Evolutionary conservation across 2,329 filamentous ascomycete species (phyloP), one percentile per base, ranked within the genome.

Genomic region (Pseudogymnoascus sp.): DNA sequence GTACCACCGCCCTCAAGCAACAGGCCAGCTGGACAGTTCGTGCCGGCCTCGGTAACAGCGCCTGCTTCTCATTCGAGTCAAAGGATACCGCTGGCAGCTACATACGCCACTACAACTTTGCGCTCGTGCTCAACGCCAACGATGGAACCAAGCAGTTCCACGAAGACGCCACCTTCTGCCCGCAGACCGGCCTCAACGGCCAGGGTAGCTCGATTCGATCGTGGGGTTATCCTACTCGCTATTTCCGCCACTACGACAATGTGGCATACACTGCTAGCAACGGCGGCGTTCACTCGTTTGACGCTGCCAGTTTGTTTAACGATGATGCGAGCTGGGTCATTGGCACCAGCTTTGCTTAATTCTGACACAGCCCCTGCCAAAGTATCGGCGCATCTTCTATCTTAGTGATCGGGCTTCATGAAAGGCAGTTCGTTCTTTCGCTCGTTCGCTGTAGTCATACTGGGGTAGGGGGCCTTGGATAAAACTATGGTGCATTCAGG

Each of bases 151-250:
- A 86, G 76, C 73, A 75, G 61, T 86, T 87, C 73, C 39, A 74
- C 3, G 84, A 87, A 67, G 85, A 87, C 59, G 83, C 85, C 6
- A 87, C 85, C 0, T 87, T 87, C 73, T 87, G 85, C 69, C 76
- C 83, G 0, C 77, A 81, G 71, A 64, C 77, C 0, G 80, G 79
- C 0, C 73, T 87, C 21, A 81, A 72, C 66, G 81, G 82, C 4
- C 70, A 77, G 47, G 83, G 81, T 5, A 80, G 66, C 66, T 79
- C 83, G 0, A 76, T 87, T 34, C 77, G 81, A 4, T 76, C 83
- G 1, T 87, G 84, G 84, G 79, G 76, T 47, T 86, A 84, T 68
- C 84, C 85, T 0, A 85, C 83, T 0, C 78, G 84, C 51, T 86
- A 77, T 64, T 75, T 86, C 69, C 78, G 85, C 21, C 83, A 86